Conservation (phyloP, 2,329 filamentous ascomycete genomes). For the Coccinonectria pachysandricola region DNA sequence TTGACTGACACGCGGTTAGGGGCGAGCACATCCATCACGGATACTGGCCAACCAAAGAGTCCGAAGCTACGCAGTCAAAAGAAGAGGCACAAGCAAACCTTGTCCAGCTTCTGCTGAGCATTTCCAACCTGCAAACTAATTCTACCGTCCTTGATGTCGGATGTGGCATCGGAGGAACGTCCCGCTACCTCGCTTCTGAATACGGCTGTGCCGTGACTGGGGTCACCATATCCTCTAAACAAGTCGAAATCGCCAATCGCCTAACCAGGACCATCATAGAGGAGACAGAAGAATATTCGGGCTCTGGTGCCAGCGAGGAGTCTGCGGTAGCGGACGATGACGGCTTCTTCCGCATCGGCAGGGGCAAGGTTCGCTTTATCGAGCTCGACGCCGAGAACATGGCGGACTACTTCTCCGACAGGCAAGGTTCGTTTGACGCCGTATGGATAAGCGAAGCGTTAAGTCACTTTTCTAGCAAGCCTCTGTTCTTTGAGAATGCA, state of each 20-base stretch:
- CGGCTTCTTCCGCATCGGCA: conserved; percentile 28
- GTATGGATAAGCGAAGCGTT: conserved; percentile 55
- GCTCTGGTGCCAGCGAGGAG: conserved; percentile 3
- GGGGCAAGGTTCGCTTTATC: conserved; percentile 41
- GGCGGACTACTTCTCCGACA: conserved; percentile 37
- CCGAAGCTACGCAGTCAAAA: conserved; percentile 40
- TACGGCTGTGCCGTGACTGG: conserved; percentile 45
- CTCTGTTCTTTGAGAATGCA: conserved; percentile 46
- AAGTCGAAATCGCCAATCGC: conserved; percentile 47
- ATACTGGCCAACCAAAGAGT: conserved; percentile 41
- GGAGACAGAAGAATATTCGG: too few relatives aligned
- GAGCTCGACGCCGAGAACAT: conserved; percentile 54
- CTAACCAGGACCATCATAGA: too few relatives aligned
- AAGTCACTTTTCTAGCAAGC: conserved; percentile 49
- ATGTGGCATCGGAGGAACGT: conserved; percentile 50
- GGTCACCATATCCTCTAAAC: conserved; percentile 48
- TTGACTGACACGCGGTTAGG: too few relatives aligned
- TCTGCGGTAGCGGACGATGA: conserved; percentile 13
- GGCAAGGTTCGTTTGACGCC: conserved; percentile 35
- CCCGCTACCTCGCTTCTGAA: conserved; percentile 42
- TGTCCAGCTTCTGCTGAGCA: conserved; percentile 40
- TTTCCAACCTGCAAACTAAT: conserved; percentile 20
- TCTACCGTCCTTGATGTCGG: conserved; percentile 44
- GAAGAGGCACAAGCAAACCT: conserved; percentile 48
- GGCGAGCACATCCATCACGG: conserved; percentile 55